Conservation (phyloP, 192 early-diverging fungal genomes). For the Podila minutissima region DNA sequence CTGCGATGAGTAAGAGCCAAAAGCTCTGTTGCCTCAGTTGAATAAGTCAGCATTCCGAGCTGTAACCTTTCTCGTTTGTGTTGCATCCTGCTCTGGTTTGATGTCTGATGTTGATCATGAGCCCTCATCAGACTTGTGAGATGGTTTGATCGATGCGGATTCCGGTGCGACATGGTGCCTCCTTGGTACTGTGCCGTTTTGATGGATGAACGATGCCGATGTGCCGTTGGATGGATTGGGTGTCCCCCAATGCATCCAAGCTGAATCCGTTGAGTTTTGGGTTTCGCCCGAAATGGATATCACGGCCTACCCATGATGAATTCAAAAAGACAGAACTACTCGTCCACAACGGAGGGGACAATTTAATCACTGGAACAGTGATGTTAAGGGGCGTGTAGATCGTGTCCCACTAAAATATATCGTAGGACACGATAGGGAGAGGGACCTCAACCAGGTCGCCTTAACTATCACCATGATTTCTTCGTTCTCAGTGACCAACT, state of each 20-base stretch:
- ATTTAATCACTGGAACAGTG: neutral
- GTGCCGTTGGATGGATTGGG: slow-evolving; percentile 1
- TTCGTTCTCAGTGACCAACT: too few species aligned
- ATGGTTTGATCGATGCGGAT: neutral
- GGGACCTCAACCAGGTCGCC: too few species aligned
- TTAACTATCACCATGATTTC: too few species aligned
- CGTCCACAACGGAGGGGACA: neutral
- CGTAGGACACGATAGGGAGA: too few species aligned
- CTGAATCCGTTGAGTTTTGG: neutral
- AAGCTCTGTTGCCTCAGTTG: neutral
- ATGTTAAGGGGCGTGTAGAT: neutral
- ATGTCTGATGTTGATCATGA: slow-evolving; percentile 2
- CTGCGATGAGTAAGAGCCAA: neutral
- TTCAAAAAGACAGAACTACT: slow-evolving; percentile 2
- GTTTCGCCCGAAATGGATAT: neutral
- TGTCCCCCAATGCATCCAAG: neutral
- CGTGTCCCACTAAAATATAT: too few species aligned
- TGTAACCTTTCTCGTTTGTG: neutral
- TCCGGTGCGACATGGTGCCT: neutral
- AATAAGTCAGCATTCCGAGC: neutral
- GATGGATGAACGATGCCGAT: neutral
- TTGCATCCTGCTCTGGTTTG: neutral
- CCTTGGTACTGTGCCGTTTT: neutral
- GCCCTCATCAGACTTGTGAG: neutral
- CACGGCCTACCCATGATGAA: slow-evolving; percentile 6